phyloP scores from a whole-genome alignment of 495 filamentous ascomycete genomes.

The Trichoderma parareesei region DNA sequence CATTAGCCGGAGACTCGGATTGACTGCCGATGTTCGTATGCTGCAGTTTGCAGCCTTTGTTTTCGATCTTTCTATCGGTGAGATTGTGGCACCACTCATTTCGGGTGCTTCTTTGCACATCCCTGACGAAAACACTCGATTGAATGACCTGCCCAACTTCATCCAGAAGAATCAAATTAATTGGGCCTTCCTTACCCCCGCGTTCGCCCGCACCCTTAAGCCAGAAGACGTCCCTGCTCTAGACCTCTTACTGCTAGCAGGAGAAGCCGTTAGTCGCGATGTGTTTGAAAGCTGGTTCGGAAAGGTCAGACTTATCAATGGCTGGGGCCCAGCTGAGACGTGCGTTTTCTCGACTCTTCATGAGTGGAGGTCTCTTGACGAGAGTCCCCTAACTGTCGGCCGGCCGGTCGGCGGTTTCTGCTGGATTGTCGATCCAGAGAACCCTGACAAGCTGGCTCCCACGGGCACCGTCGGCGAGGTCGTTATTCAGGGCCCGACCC shows the following conservation, averaged over 20 bases:
- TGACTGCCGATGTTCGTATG: not conserved
- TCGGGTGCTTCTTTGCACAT: not conserved
- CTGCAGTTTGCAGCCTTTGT: conserved; percentile 38
- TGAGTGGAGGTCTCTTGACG: conserved; percentile 13
- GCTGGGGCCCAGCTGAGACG: conserved; percentile 21
- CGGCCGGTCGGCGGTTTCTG: conserved; percentile 40
- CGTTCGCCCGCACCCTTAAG: conserved; percentile 36
- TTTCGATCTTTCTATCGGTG: conserved; percentile 41
- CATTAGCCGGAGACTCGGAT: not conserved
- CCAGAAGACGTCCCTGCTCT: conserved; percentile 30
- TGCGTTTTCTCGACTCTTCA: conserved; percentile 19
- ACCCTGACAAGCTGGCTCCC: conserved; percentile 34
- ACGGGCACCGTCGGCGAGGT: conserved; percentile 40
- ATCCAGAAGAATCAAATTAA: conserved; percentile 18
- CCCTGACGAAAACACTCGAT: not conserved
- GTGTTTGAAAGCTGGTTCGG: conserved; percentile 3
- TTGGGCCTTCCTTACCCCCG: conserved; percentile 42
- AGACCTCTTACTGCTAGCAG: conserved; percentile 30
- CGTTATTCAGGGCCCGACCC: conserved; percentile 34
- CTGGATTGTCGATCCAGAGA: conserved; percentile 41
- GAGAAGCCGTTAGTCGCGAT: conserved; percentile 17
- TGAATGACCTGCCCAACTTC: not conserved
- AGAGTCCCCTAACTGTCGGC: conserved; percentile 27
- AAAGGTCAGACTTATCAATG: conserved; percentile 7
- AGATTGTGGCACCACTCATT: not conserved